Conservation (phyloP, 768 basidiomycete genomes). For the Ramaria sp. region DNA sequence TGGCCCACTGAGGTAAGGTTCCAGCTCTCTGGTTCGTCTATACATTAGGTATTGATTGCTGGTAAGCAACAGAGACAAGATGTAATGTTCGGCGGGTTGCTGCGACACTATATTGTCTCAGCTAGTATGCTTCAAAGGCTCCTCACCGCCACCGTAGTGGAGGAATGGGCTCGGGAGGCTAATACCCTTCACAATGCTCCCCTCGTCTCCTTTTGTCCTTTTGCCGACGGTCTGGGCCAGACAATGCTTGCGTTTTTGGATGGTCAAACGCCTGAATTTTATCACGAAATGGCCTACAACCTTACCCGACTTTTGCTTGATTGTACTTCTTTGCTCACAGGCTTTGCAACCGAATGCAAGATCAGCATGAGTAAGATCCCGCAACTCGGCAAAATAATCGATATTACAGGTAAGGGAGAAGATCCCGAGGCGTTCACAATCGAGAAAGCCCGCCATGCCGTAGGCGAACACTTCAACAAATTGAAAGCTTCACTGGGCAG, state of each 20-base stretch:
- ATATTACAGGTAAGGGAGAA: conserved; percentile 51
- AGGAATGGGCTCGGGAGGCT: conserved; percentile 74
- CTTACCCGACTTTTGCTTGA: conserved; percentile 74
- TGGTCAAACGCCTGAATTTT: conserved; percentile 60
- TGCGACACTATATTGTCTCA: conserved; percentile 74
- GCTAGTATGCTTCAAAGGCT: conserved; percentile 88
- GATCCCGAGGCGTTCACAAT: conserved; percentile 58
- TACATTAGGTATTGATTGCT: neutral
- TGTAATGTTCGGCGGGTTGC: conserved; percentile 61
- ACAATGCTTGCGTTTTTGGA: conserved; percentile 68
- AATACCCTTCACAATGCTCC: conserved; percentile 16
- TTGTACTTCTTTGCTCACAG: conserved; percentile 67
- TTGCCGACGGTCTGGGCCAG: conserved; percentile 58
- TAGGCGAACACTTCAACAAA: conserved; percentile 57
- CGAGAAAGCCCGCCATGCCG: conserved; percentile 59
- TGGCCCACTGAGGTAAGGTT: conserved; percentile 54
- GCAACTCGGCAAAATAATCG: conserved; percentile 62
- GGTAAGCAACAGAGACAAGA: conserved; percentile 30
- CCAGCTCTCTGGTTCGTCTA: neutral
- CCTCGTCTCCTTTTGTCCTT: conserved; percentile 43
- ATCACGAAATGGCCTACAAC: conserved; percentile 83
- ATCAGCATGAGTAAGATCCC: conserved; percentile 73
- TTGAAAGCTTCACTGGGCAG: conserved; percentile 67
- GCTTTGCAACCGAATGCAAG: conserved; percentile 82
- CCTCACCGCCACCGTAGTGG: conserved; percentile 72